Percentiles rank a stretch among this genome's conserved stretches.
phyloP scores from a whole-genome alignment of 2,329 filamentous ascomycete species.

The Mollisia scopiformis region DNA sequence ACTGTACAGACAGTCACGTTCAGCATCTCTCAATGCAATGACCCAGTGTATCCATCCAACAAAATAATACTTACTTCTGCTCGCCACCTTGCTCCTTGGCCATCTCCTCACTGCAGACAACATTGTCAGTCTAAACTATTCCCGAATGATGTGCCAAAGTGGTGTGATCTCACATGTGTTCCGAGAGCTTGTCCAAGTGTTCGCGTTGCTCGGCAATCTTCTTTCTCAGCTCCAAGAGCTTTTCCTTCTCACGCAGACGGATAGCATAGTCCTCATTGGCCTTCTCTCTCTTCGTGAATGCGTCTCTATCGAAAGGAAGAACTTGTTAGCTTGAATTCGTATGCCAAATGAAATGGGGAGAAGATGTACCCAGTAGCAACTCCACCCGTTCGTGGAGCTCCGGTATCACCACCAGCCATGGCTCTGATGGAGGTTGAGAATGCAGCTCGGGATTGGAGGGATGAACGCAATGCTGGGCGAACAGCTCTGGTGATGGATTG shows the following conservation, averaged over 20 bases:
- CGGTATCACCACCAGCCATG: slow-evolving; percentile 69
- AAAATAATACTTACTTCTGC: slow-evolving; percentile 37
- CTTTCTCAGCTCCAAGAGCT: slow-evolving; percentile 77
- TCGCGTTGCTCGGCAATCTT: slow-evolving; percentile 77
- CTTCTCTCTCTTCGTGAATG: slow-evolving; percentile 90
- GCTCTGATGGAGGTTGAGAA: slow-evolving; percentile 38
- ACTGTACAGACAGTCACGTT: slow-evolving; percentile 22
- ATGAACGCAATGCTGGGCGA: slow-evolving; percentile 44
- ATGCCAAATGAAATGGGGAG: background rate
- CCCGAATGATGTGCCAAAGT: background rate
- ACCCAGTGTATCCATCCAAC: slow-evolving; percentile 6
- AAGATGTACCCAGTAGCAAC: slow-evolving; percentile 24
- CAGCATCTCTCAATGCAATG: slow-evolving; percentile 23
- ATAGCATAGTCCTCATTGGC: slow-evolving; percentile 86
- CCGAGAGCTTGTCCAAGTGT: slow-evolving; percentile 82
- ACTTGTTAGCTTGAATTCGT: slow-evolving; percentile 21
- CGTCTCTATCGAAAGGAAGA: slow-evolving; percentile 62
- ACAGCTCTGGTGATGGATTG: slow-evolving; percentile 57
- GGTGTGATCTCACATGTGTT: slow-evolving; percentile 73
- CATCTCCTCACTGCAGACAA: slow-evolving; percentile 67
- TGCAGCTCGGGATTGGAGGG: slow-evolving; percentile 61
- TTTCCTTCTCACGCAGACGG: slow-evolving; percentile 84
- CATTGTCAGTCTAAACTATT: background rate
- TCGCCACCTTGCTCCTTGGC: slow-evolving; percentile 63
- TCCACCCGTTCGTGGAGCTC: slow-evolving; percentile 29